A percentile compares a stretch with the other conserved stretches of the same genome.
phyloP scores from a whole-genome alignment of 2,329 filamentous ascomycete species.

The Aspergillus alliaceus region DNA sequence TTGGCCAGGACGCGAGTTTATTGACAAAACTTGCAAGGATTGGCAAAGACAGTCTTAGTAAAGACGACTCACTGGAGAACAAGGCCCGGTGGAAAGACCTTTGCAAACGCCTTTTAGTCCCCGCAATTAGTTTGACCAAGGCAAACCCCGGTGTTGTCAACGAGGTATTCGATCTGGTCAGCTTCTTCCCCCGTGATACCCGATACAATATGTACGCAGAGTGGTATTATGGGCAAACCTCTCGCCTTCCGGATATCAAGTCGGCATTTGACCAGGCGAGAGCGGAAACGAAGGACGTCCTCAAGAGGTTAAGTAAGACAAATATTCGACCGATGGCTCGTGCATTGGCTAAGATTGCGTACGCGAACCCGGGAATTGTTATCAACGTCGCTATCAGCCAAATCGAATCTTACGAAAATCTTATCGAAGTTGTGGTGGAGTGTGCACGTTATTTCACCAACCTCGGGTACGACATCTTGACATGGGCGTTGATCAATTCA shows the following conservation, averaged over 20 bases:
- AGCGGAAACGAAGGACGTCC: constrained; percentile 76
- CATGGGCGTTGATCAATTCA: constrained; percentile 83
- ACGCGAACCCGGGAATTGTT: constrained; percentile 85
- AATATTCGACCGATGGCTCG: constrained; percentile 86
- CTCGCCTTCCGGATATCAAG: constrained; percentile 74
- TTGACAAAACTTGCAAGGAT: constrained; percentile 83
- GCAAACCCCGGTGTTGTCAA: constrained; percentile 81
- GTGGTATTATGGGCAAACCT: constrained; percentile 81
- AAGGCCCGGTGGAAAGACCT: constrained; percentile 79
- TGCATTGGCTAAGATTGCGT: constrained; percentile 86
- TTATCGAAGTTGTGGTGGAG: constrained; percentile 92
- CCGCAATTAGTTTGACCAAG: constrained; percentile 81
- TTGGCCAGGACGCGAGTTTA: constrained; percentile 78
- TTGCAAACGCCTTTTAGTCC: constrained; percentile 79
- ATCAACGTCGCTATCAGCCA: constrained; percentile 87
- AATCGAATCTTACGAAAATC: constrained; percentile 90
- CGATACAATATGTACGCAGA: constrained; percentile 90
- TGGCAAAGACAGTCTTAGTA: constrained; percentile 69
- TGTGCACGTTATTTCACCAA: constrained; percentile 93
- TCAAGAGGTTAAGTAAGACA: constrained; percentile 86
- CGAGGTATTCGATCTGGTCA: constrained; percentile 81
- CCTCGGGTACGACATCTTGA: constrained; percentile 87
- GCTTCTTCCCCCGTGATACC: constrained; percentile 70
- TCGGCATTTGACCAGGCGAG: constrained; percentile 74
- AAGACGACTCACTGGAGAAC: constrained; percentile 71